Conservation (phyloP, 73 alveolate species). For the Blepharisma stoltei region DNA sequence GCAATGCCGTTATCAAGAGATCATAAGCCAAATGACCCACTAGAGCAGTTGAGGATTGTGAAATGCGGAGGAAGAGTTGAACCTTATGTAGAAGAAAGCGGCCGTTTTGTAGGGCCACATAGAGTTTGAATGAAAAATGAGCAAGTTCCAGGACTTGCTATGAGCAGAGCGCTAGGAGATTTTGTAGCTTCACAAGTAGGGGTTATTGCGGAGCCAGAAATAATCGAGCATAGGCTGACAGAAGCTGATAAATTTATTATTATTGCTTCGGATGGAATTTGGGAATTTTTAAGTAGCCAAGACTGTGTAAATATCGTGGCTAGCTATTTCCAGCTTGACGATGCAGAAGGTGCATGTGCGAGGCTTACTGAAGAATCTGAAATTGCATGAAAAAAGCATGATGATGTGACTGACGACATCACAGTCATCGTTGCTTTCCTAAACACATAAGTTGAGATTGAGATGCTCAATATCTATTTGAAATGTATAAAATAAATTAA, state of each 20-base stretch:
- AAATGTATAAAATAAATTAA: too few relatives aligned
- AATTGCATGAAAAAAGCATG: constrained; percentile 87
- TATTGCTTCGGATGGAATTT: constrained; percentile 92
- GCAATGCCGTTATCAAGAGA: constrained; percentile 69
- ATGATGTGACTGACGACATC: constrained; percentile 89
- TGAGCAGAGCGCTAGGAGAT: constrained; percentile 77
- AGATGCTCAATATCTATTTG: too few relatives aligned
- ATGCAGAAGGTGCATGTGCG: constrained; percentile 86
- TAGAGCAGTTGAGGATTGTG: constrained; percentile 81
- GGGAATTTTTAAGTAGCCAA: constrained; percentile 68
- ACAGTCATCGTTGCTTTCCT: constrained; percentile 71
- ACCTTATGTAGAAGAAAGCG: constrained; percentile 37
- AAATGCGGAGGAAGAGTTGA: constrained; percentile 85
- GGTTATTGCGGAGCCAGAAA: constrained; percentile 66
- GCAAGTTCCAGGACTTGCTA: constrained; percentile 84
- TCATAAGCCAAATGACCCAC: constrained; percentile 84
- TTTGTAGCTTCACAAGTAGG: constrained; percentile 70
- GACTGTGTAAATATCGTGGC: too few relatives aligned
- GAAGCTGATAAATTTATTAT: constrained; percentile 83
- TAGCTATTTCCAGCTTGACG: constrained; percentile 54
- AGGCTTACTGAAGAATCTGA: constrained; percentile 77
- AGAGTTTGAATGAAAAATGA: constrained; percentile 91
- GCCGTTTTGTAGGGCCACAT: constrained; percentile 86
- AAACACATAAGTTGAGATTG: too few relatives aligned
- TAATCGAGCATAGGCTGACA: constrained; percentile 43